phyloP scores from a whole-genome alignment of 2,329 filamentous ascomycete species.

The Phaeosphaeria sp. region DNA sequence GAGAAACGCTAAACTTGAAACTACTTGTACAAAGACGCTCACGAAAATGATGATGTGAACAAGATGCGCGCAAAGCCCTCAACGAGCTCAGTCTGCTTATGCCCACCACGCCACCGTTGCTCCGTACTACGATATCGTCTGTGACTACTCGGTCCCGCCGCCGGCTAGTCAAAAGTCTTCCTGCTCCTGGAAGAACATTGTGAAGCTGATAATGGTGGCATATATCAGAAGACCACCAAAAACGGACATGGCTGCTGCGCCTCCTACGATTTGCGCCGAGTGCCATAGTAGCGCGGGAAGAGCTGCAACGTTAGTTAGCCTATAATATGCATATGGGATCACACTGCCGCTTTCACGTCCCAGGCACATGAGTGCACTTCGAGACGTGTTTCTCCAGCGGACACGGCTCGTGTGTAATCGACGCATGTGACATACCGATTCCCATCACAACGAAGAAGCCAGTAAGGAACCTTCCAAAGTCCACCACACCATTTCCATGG shows the following conservation, averaged over 20 bases:
- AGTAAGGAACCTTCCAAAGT: slow-evolving; percentile 92
- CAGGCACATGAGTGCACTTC: neutral
- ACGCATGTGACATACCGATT: slow-evolving; percentile 71
- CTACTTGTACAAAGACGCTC: slow-evolving; percentile 38
- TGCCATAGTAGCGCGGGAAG: slow-evolving; percentile 89
- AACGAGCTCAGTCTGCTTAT: neutral
- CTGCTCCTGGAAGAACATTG: slow-evolving; percentile 97
- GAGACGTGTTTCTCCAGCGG: neutral
- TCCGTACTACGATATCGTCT: neutral
- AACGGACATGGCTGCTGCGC: slow-evolving; percentile 95
- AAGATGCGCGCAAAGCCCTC: slow-evolving; percentile 1
- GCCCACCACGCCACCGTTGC: neutral
- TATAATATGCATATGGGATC: neutral
- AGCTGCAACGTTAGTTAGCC: slow-evolving; percentile 59
- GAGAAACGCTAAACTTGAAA: slow-evolving; percentile 5
- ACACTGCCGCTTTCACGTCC: neutral
- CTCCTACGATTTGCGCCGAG: slow-evolving; percentile 77
- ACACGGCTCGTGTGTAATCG: neutral
- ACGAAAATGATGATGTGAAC: slow-evolving; percentile 18
- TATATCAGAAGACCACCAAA: slow-evolving; percentile 93
- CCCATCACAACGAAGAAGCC: slow-evolving; percentile 98
- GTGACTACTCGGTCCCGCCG: slow-evolving; percentile 26
- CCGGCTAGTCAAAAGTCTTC: slow-evolving; percentile 77
- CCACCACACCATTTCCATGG: slow-evolving; percentile 81
- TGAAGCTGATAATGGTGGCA: slow-evolving; percentile 96